These are phyloP conservation scores for Monosporozyma siamensis DNA, from an alignment of 805 yeast species.

Conservation along the genomic window DNA sequence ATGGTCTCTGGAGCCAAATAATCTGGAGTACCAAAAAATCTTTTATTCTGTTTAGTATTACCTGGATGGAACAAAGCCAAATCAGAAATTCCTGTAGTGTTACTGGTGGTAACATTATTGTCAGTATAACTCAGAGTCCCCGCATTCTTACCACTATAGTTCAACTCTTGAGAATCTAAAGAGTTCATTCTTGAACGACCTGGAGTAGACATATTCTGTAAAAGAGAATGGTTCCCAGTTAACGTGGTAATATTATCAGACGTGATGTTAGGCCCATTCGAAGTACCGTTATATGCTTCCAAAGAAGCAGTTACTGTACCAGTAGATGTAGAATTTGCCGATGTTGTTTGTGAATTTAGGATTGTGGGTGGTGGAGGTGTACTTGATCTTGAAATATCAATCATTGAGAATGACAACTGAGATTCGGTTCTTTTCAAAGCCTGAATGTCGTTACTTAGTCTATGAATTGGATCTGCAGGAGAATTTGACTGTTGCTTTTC, in stretches of 20 bases:
- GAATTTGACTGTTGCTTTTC: neutral
- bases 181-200: neutral
- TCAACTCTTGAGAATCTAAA: neutral
- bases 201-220: slow-evolving; percentile 4
- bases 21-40: slow-evolving; percentile 95
- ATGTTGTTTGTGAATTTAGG: neutral
- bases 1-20: slow-evolving; percentile 96
- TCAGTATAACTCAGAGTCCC: neutral
- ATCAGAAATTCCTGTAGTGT: slow-evolving; percentile 21
- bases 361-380: slow-evolving; percentile 19
- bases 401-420: slow-evolving; percentile 21
- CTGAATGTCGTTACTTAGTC: slow-evolving; percentile 1
- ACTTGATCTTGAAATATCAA: slow-evolving; percentile 22
- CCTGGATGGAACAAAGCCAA: slow-evolving; percentile 72
- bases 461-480: slow-evolving; percentile 2
- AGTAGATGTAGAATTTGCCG: neutral
- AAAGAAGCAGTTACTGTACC: neutral
- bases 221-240: neutral
- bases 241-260: neutral
- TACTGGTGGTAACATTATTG: neutral
- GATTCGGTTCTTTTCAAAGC: slow-evolving; percentile 25
- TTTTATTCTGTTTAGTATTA: slow-evolving; percentile 41
- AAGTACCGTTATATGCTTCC: neutral
- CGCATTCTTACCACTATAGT: neutral
- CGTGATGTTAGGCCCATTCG: neutral